Evolutionary conservation across 2,329 filamentous ascomycete species (phyloP), one percentile per base, ranked within the genome.

Genomic region (Colletotrichum spinosum): DNA sequence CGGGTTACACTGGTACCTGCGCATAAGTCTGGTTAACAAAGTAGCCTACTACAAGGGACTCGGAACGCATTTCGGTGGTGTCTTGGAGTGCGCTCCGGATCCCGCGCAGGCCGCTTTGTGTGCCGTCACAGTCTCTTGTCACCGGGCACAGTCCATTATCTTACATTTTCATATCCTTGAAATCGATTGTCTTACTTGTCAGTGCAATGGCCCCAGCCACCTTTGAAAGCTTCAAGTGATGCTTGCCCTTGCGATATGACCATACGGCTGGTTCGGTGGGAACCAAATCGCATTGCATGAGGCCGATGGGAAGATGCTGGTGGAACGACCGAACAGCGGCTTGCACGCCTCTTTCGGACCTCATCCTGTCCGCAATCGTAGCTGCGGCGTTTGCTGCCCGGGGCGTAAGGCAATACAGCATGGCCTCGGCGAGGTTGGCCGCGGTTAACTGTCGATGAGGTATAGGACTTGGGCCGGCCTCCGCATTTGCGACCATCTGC

Each of bases 311-410:
- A 17, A 65, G 37, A 5, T 65, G 44, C 3, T n/a, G 37, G n/a
- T 35, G 45, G 44, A 45, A 65, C 1, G 56, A 65, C 4, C 52
- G 33, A 6, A 85, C 85, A 0, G 90, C 90, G 3, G 85, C 77
- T 17, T 53, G 52, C 1, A 60, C 56, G 8, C 62, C 56, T 3
- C 25, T 13, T n/a, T 65, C 56, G 1, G 62, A 15, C 11, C 8
- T 17, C 56, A 60, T 65, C 8, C 53, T 25, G 2, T 12, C 9
- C 3, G 62, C 62, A 3, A 65, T 60, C 8, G 9, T n/a, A 6
- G 11, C 34, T n/a, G 62, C 62, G 11, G 62, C 56, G 0, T 33
- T n/a, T 6, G 11, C 15, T 2, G 56, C 56, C 33, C 74, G 67
- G 3, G 72, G 70, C 17, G 69, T 61, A 8, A 80, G 70, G 59